Base-by-base conservation (phyloP, 2,329 filamentous ascomycete genomes). In the Dothistroma septosporum region DNA sequence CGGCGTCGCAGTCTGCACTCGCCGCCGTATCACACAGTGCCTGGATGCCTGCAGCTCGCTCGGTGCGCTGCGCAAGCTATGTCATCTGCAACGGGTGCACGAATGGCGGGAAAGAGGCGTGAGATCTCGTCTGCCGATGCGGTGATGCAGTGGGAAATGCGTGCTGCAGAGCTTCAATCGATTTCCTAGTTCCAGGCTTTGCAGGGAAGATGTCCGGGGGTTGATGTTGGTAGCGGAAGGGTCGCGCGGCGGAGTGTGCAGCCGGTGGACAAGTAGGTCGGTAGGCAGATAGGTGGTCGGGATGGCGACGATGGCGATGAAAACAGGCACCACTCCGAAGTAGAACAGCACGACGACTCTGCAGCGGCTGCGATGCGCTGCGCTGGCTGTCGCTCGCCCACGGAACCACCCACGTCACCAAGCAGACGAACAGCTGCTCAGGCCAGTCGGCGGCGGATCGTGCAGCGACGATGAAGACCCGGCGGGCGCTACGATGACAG, bases 11-110 rank as follows among this genome's bases (percentile, higher is more conserved):
- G 49, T 33, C n/a, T 32, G 19, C 11, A 31, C 35, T 50, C 48
- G 57, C 41, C 22, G 48, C 22, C 24, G 54, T 56, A 41, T 35
- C 22, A 33, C 41, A 55, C 53, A 55, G 35, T 21, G 33, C 54
- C 11, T 28, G 57, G 57, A 22, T 58, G 35, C 31, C 46, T 41
- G 48, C 57, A 58, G 55, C 35, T 46, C 21, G 31, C 16, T 32
- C n/a, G 54, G 21, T 31, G 28, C 31, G 44, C 28, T 49, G 41
- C 41, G 24, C 44, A n/a, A 49, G 55, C 55, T 57, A 57, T 57
- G 55, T 57, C 55, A 57, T 57, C 46, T 47, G 53, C 31, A 31
- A 14, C 19, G 47, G 22, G 44, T 24, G 24, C 55, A 48, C 41
- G 37, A 49, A 35, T 14, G 35, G 9, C 10, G 31, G 22, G 50